Evolutionary conservation across 23 red algal genomes (phyloP).

Genomic region (Gracilaria domingensis): DNA sequence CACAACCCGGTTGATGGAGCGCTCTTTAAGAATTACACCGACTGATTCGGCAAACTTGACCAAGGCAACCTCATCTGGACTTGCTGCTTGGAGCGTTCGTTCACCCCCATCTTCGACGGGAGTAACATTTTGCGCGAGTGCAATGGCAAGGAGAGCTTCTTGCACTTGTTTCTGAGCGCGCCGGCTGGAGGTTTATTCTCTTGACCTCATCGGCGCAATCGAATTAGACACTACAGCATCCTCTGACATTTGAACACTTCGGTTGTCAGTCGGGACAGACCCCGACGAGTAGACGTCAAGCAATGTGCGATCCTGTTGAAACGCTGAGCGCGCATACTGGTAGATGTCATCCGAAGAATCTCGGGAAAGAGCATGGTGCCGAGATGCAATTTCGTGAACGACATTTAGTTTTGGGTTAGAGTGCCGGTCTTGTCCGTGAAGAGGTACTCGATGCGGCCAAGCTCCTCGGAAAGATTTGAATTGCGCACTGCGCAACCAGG

Average conservation of each 20-base stretch:
- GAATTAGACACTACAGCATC: constrained; percentile 39
- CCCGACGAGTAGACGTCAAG: constrained; percentile 34
- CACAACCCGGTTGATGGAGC: constrained; percentile 76
- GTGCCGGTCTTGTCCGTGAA: constrained; percentile 99
- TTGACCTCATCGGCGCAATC: not conserved
- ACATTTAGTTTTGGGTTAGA: constrained; percentile 97
- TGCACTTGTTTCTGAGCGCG: constrained; percentile 72
- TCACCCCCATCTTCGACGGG: constrained; percentile 79
- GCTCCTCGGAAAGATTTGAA: constrained; percentile 94
- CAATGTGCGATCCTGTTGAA: constrained; percentile 49
- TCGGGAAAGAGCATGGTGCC: constrained; percentile 88
- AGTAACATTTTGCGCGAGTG: constrained; percentile 95
- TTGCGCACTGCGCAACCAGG: constrained; percentile 85
- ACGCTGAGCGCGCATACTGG: constrained; percentile 72
- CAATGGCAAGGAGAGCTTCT: constrained; percentile 94
- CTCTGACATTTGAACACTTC: constrained; percentile 43
- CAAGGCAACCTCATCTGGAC: constrained; percentile 95
- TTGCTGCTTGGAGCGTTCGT: constrained; percentile 77
- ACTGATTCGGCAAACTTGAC: constrained; percentile 89
- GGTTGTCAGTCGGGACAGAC: constrained; percentile 24
- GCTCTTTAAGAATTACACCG: constrained; percentile 78
- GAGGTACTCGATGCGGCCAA: constrained; percentile 93
- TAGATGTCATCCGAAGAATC: constrained; percentile 86
- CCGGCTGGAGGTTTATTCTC: constrained; percentile 23
- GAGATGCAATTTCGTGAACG: constrained; percentile 96